These are phyloP conservation scores for Lathyrus oleraceus DNA, from an alignment of 306 rosid species.

Conservation along the genomic window DNA sequence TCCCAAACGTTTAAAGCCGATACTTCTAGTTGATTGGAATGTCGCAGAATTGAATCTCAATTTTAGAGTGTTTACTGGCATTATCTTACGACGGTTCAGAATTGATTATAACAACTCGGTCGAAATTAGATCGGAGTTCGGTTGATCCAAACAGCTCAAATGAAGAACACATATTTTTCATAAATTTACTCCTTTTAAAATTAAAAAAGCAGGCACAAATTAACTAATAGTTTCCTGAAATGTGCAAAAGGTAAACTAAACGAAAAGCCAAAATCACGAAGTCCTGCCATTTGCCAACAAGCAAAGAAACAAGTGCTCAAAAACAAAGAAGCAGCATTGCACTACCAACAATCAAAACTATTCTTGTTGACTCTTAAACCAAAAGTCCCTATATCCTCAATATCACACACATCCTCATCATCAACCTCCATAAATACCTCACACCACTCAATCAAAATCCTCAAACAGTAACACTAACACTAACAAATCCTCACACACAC, in stretches of 20 bases:
- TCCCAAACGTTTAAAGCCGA: too few relatives aligned
- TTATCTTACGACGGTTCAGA: too few relatives aligned
- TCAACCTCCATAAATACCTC: neutral
- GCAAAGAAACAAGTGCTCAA: slow-evolving; percentile 6
- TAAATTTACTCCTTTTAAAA: neutral
- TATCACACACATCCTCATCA: neutral
- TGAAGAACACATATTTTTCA: too few relatives aligned
- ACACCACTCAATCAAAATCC: neutral
- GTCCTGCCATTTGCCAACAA: neutral
- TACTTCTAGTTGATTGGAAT: too few relatives aligned
- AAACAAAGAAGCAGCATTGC: neutral
- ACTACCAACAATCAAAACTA: neutral
- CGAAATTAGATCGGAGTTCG: too few relatives aligned
- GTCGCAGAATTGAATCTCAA: too few relatives aligned
- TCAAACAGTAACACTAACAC: neutral
- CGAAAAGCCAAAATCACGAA: neutral
- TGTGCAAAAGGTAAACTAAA: neutral
- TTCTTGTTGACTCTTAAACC: neutral
- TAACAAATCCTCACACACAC: neutral
- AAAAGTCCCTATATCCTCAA: neutral
- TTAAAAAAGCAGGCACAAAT: neutral
- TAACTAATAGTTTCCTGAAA: neutral
- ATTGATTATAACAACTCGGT: too few relatives aligned
- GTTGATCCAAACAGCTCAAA: too few relatives aligned
- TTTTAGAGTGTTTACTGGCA: too few relatives aligned